phyloP scores from a whole-genome alignment of 257 asterid species.

The Cruciata laevipes region DNA sequence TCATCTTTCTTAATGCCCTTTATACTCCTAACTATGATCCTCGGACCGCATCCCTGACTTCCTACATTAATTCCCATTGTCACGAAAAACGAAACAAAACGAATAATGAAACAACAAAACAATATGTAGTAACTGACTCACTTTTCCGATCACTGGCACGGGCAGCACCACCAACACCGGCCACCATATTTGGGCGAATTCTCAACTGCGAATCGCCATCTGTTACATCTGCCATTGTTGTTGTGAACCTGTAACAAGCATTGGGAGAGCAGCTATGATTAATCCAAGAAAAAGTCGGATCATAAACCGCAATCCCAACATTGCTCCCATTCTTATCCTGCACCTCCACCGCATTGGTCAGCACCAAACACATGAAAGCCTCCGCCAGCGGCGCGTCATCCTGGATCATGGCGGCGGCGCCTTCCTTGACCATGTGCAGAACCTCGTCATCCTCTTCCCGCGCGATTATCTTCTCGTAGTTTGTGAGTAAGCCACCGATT shows the following conservation, averaged over 20 bases:
- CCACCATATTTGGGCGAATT: slow-evolving; percentile 29
- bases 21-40: slow-evolving; percentile 54
- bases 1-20: slow-evolving; percentile 49
- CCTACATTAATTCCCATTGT: slow-evolving; percentile 22
- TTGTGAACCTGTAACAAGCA: slow-evolving; percentile 48
- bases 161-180: not conserved
- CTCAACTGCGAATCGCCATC: slow-evolving; percentile 14
- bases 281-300: slow-evolving; percentile 58
- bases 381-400: slow-evolving; percentile 30
- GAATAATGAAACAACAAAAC: not conserved
- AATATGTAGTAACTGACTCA: not conserved
- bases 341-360: slow-evolving; percentile 73
- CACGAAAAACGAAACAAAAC: not conserved
- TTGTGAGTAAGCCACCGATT: slow-evolving; percentile 59
- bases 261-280: slow-evolving; percentile 89
- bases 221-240: not conserved
- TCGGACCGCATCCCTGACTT: slow-evolving; percentile 50
- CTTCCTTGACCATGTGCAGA: slow-evolving; percentile 38
- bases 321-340: slow-evolving; percentile 36
- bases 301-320: slow-evolving; percentile 69
- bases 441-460: slow-evolving; percentile 14
- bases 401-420: slow-evolving; percentile 34
- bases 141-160: not conserved
- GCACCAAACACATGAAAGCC: slow-evolving; percentile 58
- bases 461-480: slow-evolving; percentile 35